Percentiles rank a stretch among this genome's conserved stretches.
phyloP scores from a whole-genome alignment of 140 eudicot genomes.

The Bidens hawaiensis region DNA sequence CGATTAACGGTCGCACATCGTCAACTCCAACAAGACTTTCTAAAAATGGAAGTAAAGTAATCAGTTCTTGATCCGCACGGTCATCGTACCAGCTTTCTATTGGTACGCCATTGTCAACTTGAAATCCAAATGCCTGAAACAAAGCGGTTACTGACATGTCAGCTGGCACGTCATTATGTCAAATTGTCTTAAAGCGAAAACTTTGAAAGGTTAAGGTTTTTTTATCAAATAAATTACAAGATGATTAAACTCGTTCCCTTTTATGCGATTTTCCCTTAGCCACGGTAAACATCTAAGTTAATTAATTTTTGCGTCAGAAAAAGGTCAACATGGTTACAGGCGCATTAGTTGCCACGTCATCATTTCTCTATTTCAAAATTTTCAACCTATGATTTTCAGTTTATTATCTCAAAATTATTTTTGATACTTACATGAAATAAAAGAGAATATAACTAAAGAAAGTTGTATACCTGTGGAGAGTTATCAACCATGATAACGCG shows the following conservation, averaged over 20 bases:
- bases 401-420: not conserved
- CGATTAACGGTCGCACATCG: slow-evolving; percentile 86
- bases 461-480: slow-evolving; percentile 84
- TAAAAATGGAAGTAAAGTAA: slow-evolving; percentile 67
- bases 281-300: not conserved
- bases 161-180: not conserved
- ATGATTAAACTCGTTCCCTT: not conserved
- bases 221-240: no score
- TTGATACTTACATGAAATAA: not conserved
- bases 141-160: not conserved
- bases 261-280: not conserved
- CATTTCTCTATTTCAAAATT: no score
- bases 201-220: no score
- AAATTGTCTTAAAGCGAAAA: not conserved
- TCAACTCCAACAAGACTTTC: slow-evolving; percentile 80
- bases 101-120: slow-evolving; percentile 97
- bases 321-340: no score
- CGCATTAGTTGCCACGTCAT: no score
- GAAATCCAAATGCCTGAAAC: slow-evolving; percentile 93
- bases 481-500: slow-evolving; percentile 85
- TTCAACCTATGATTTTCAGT: no score
- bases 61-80: slow-evolving; percentile 67
- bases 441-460: not conserved
- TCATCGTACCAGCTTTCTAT: slow-evolving; percentile 98
- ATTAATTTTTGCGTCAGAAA: not conserved